These are phyloP conservation scores for Dunaliella sp. DNA, from an alignment of 139 green algal species.

Conservation along the genomic window DNA sequence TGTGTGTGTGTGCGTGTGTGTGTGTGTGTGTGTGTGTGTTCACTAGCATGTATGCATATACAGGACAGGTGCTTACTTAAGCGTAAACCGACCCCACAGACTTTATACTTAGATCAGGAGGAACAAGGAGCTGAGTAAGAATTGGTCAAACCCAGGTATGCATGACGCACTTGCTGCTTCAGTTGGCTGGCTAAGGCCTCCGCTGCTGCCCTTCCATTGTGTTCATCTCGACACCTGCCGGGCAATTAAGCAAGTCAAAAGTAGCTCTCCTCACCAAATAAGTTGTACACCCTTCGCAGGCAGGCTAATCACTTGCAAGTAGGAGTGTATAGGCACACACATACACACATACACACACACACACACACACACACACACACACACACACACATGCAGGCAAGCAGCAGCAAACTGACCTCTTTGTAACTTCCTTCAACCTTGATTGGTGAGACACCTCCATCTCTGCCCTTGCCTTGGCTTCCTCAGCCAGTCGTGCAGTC, in stretches of 20 bases:
- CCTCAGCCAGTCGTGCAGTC: neutral
- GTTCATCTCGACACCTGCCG: conserved; percentile 7
- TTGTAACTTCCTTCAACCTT: conserved; percentile 19
- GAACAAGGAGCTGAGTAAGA: no score
- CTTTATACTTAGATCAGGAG: no score
- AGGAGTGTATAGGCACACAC: neutral
- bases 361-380: neutral
- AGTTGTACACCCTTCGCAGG: neutral
- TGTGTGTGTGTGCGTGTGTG: no score
- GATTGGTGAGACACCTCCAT: neutral
- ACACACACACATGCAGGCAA: neutral
- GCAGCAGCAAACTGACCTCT: neutral
- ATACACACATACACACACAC: neutral
- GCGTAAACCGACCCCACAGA: neutral
- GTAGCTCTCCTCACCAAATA: neutral
- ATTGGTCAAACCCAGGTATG: no score
- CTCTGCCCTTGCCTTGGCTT: neutral
- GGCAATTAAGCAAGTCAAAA: no score
- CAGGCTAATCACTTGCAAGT: neutral
- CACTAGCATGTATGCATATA: neutral
- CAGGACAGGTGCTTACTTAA: neutral
- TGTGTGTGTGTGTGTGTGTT: neutral
- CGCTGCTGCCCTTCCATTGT: neutral
- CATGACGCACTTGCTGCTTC: neutral
- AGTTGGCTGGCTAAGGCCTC: neutral